Conservation (phyloP, 495 filamentous ascomycete genomes). For the Aspergillus leporis region DNA sequence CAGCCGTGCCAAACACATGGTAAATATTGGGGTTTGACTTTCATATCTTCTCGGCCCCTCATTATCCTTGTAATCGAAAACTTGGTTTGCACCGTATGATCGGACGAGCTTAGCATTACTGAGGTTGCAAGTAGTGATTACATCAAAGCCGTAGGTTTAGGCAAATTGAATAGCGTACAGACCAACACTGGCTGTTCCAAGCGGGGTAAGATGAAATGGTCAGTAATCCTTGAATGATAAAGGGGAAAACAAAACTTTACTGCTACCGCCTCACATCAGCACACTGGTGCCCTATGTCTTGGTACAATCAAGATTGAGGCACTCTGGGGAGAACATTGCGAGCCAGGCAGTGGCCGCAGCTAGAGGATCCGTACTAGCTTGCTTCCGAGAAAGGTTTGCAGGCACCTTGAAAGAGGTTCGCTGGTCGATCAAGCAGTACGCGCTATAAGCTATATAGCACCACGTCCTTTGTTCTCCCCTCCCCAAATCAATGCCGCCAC, state of each 20-base stretch:
- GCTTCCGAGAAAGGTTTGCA: constrained; percentile 14
- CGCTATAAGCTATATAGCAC: constrained; percentile 23
- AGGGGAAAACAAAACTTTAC: constrained; percentile 10
- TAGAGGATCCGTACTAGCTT: constrained; percentile 30
- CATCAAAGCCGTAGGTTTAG: constrained; percentile 20
- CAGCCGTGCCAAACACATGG: constrained; percentile 34
- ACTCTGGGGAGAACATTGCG: constrained; percentile 26
- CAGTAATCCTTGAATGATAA: not conserved
- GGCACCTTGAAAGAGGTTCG: constrained; percentile 28
- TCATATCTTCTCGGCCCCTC: constrained; percentile 22
- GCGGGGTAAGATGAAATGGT: not conserved
- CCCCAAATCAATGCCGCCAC: constrained; percentile 30
- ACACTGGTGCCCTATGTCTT: constrained; percentile 13
- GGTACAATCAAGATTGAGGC: constrained; percentile 23
- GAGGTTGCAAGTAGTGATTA: constrained; percentile 53
- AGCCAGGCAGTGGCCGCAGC: constrained; percentile 33
- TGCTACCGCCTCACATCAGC: constrained; percentile 37
- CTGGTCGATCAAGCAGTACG: constrained; percentile 29
- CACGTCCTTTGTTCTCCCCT: constrained; percentile 24
- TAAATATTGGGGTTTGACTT: constrained; percentile 11
- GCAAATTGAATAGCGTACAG: constrained; percentile 36
- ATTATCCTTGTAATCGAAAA: constrained; percentile 53
- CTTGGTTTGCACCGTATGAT: constrained; percentile 45
- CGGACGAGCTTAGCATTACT: constrained; percentile 49
- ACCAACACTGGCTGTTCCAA: constrained; percentile 30